Evolutionary conservation across 2,329 filamentous ascomycete genomes (phyloP), one percentile per base, ranked within the genome.

Genomic region (Helicocarpus griseus): DNA sequence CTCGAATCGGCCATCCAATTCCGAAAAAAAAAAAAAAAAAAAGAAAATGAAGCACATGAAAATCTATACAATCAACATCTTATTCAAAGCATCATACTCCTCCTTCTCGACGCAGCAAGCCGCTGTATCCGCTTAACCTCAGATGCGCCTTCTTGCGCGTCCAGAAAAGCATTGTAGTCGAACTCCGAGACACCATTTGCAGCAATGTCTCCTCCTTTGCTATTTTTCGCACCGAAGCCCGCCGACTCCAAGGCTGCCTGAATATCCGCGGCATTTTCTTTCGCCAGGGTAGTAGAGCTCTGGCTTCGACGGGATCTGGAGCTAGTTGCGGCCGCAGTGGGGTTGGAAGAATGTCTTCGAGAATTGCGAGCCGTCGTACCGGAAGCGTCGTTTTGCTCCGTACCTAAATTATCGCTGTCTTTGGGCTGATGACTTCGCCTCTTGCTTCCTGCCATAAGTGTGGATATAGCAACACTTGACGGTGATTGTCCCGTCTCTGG

Each of bases 11-110:
- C 24, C 6, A 24, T 14, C 21, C 21, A 5, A 5, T 14, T 41
- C 22, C 39, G 26, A 43, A 17, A n/a, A n/a, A n/a, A 4, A 43
- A 22, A 22, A 22, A 21, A 22, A 6, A 22, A 1, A 11, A 24
- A 28, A 49, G 28, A 31, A 14, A n/a, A n/a, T n/a, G n/a, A n/a
- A n/a, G n/a, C n/a, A n/a, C n/a, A n/a, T n/a, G n/a, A 31, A 50
- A 28, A 35, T 24, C 11, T 35, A 45, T 36, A 46, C 22, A 39
- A 48, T 36, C 8, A 19, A 19, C 17, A 26, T 31, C 6, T 28
- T 17, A 43, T 11, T 49, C 36, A 52, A 28, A 52, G 24, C 64
- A 71, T 68, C 67, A 69, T 72, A 52, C 68, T 72, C 54, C 60
- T 66, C 55, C 69, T 63, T 49, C 69, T 61, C 28, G 64, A 59